Evolutionary conservation across 805 yeast species (phyloP), one percentile per base, ranked within the genome.

Genomic region (Ogataea henricii): DNA sequence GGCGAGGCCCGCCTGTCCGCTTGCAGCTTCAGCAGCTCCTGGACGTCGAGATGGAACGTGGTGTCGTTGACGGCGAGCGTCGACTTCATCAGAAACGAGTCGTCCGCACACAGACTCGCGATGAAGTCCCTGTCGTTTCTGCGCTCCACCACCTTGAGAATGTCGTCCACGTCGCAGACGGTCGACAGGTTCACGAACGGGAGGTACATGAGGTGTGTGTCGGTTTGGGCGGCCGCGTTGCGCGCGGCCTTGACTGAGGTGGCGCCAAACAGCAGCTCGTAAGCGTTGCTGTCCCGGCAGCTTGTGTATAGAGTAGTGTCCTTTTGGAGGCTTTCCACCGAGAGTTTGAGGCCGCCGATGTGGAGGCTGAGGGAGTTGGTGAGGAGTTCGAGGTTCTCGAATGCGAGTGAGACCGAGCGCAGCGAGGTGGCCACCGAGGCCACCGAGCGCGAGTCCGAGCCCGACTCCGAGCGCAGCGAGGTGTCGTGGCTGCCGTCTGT

Each of bases 31-130:
- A 50, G 13, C 1, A 55, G 10, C 41, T 60, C 63, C 26, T 54
- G 52, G 6, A 62, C 13, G 13, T 53, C 32, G 6, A 57, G 36
- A 17, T 47, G 48, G 5, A 52, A 3, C 3, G 59, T 47, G 9
- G 55, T 30, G 20, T 56, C 56, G 10, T 60, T 55, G 12, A 56
- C 23, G 4, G 63, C 49, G 4, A 62, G 18, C 17, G 57, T 56
- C 6, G 58, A 55, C 41, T 55, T 56, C 10, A 59, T 48, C 41
- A 62, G 36, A 25, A 56, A 60, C 7, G 54, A 18, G 22, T 55
- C 58, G 7, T 49, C 49, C n/a, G 32, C 33, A 1, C 54, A 40
- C 12, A 56, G 25, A 4, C 35, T 9, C 12, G 46, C 45, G 12
- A 57, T 51, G 13, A 36, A 47, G 1, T 41, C 55, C 6, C 33